Evolutionary conservation across 1,284 basidiomycete species (phyloP).

Genomic region (Sanghuangporus baumii): DNA sequence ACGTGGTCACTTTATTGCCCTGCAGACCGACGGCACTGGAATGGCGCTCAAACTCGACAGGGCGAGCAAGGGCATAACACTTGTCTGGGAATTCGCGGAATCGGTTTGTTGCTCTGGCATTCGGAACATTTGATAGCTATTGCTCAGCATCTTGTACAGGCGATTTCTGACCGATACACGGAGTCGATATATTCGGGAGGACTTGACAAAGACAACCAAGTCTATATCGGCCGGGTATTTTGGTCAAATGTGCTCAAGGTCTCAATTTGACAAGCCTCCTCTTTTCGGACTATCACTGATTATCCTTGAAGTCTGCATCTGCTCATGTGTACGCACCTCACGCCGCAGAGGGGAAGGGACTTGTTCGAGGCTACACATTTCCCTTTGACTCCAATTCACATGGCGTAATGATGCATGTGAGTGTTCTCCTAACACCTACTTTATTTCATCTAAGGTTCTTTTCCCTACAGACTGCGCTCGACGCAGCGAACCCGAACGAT

Average conservation of each 20-base stretch:
- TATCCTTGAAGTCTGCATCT: slow-evolving; percentile 34
- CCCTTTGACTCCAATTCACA: slow-evolving; percentile 67
- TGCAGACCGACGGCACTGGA: slow-evolving; percentile 48
- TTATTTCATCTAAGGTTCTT: slow-evolving; percentile 13
- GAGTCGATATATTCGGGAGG: slow-evolving; percentile 58
- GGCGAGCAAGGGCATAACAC: slow-evolving; percentile 36
- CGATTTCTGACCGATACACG: slow-evolving; percentile 33
- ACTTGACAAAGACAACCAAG: slow-evolving; percentile 47
- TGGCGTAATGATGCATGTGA: slow-evolving; percentile 68
- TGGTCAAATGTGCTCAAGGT: slow-evolving; percentile 64
- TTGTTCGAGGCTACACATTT: slow-evolving; percentile 60
- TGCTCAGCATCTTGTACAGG: slow-evolving; percentile 25
- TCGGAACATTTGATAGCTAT: slow-evolving; percentile 1
- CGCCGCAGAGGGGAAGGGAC: slow-evolving; percentile 47
- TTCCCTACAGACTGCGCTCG: slow-evolving; percentile 46
- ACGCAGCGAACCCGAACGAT: slow-evolving; percentile 41
- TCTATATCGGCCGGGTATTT: slow-evolving; percentile 66
- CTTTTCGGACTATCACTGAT: slow-evolving; percentile 11
- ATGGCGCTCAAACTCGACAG: slow-evolving; percentile 46
- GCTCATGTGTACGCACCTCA: slow-evolving; percentile 58
- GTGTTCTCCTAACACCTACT: slow-evolving; percentile 22
- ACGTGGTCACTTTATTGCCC: slow-evolving; percentile 47
- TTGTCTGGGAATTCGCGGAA: slow-evolving; percentile 53
- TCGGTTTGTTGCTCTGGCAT: slow-evolving; percentile 37
- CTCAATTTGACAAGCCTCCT: slow-evolving; percentile 24